A percentile compares a stretch with the other conserved stretches of the same genome.
Evolutionary conservation across 257 asterid genomes (phyloP).

Genomic region (Penstemon davidsonii): DNA sequence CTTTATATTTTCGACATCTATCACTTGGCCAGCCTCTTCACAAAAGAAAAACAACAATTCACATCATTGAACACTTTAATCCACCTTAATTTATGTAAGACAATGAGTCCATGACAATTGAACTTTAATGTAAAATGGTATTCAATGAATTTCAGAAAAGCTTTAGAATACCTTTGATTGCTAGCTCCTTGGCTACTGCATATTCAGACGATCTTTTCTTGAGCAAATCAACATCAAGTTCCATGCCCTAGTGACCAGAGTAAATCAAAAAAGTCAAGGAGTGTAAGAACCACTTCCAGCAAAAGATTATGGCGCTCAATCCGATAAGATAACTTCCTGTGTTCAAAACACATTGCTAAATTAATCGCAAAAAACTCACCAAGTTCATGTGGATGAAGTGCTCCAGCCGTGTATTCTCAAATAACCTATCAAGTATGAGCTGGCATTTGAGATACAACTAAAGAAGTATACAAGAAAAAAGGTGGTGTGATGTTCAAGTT

Average conservation of each 20-base stretch:
- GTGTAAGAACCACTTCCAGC: background rate
- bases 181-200: constrained; percentile 76
- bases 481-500: constrained; percentile 4
- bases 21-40: constrained; percentile 60
- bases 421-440: constrained; percentile 16
- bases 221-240: constrained; percentile 70
- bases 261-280: constrained; percentile 2
- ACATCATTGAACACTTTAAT: constrained; percentile 16
- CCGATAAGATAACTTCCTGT: too few species aligned
- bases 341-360: too few species aligned
- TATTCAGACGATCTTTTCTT: constrained; percentile 68
- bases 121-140: background rate
- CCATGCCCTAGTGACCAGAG: constrained; percentile 48
- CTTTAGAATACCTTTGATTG: constrained; percentile 58
- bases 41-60: constrained; percentile 14
- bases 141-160: constrained; percentile 1
- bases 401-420: constrained; percentile 7
- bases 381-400: constrained; percentile 73
- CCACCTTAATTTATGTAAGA: background rate
- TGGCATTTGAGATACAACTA: constrained; percentile 27
- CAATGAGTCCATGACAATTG: background rate
- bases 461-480: constrained; percentile 10
- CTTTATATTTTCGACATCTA: constrained; percentile 62
- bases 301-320: constrained; percentile 6
- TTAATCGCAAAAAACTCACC: constrained; percentile 45